Base-by-base conservation (phyloP, 2,329 filamentous ascomycete species). In the Sclerotinia sclerotiorum region DNA sequence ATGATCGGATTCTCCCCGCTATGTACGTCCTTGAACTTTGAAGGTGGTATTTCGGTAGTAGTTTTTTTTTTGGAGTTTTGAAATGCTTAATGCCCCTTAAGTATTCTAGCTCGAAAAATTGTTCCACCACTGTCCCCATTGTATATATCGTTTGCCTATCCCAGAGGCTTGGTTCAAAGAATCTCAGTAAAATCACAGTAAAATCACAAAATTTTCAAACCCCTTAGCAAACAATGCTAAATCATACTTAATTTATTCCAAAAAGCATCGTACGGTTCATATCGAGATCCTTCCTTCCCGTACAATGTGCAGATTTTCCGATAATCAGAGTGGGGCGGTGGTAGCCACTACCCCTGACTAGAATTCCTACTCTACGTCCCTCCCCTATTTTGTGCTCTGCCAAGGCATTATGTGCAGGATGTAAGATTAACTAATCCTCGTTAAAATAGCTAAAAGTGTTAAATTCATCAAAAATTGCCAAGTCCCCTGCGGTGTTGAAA, bases 341-440 rank as follows among this genome's bases (percentile, higher is more conserved):
- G 46, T 35, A 49, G 60, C 15, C 46, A 39, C 29, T 63, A 63
- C 60, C 46, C 60, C 60, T 63, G 60, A 63, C 46, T 63, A 63
- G 60, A 51, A 24, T 27, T 51, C 29, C n/a, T 21, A 35, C 3
- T 29, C 29, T 13, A 21, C 19, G 13, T n/a, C 32, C 21, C 21
- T n/a, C 32, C 57, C 60, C 60, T 63, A 63, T 51, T 46, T 63
- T 52, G 11, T 63, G 60, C 32, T 42, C 60, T 21, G 46, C 60
- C 60, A 49, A 62, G 60, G 21, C 46, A 51, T 51, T 62, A 19
- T 62, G 46, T 51, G 46, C 60, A 63, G 46, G 46, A 39, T 63
- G 39, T 63, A 63, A 63, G 32, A 63, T 63, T 63, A 52, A 39
- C 8, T 13, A 51, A 62, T 51, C 29, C 29, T 27, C 58, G 4